A percentile compares a stretch with the other conserved stretches of the same genome.
Evolutionary conservation across 768 basidiomycete species (phyloP).

Genomic region (Termitomyces titanicus): DNA sequence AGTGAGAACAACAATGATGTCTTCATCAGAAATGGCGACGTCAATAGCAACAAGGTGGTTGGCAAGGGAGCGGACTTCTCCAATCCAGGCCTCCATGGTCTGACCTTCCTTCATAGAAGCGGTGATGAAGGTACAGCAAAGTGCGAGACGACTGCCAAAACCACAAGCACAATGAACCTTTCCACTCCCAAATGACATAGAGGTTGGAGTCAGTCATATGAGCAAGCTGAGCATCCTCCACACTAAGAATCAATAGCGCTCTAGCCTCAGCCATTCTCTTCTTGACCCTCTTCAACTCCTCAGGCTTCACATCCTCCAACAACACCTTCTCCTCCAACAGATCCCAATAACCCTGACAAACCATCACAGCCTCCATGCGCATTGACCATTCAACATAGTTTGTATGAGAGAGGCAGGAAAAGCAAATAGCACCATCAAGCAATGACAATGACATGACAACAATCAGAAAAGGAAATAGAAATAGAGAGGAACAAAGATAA

Average conservation of each 20-base stretch:
- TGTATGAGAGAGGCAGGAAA: background rate
- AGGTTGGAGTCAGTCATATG: slow-evolving; percentile 17
- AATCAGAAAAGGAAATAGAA: background rate
- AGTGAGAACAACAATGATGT: slow-evolving; percentile 25
- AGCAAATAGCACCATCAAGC: background rate
- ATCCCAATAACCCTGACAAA: background rate
- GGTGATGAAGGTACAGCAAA: slow-evolving; percentile 16
- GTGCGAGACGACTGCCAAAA: slow-evolving; percentile 21
- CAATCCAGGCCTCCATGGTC: slow-evolving; percentile 24
- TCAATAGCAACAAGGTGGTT: slow-evolving; percentile 16
- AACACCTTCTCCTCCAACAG: background rate
- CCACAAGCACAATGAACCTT: slow-evolving; percentile 24
- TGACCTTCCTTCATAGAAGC: slow-evolving; percentile 14
- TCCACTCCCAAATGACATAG: slow-evolving; percentile 18
- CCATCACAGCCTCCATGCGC: background rate
- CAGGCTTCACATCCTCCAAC: background rate
- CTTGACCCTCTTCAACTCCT: background rate
- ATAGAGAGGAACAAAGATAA: background rate
- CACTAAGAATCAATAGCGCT: background rate
- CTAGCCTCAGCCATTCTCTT: background rate
- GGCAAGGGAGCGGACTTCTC: slow-evolving; percentile 15
- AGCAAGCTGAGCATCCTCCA: slow-evolving; percentile 10
- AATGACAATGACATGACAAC: background rate
- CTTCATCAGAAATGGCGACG: slow-evolving; percentile 19
- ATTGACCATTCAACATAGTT: slow-evolving; percentile 1